These are phyloP conservation scores for Aspergillus panamensis DNA, from an alignment of 495 filamentous ascomycete species.

Conservation along the genomic window DNA sequence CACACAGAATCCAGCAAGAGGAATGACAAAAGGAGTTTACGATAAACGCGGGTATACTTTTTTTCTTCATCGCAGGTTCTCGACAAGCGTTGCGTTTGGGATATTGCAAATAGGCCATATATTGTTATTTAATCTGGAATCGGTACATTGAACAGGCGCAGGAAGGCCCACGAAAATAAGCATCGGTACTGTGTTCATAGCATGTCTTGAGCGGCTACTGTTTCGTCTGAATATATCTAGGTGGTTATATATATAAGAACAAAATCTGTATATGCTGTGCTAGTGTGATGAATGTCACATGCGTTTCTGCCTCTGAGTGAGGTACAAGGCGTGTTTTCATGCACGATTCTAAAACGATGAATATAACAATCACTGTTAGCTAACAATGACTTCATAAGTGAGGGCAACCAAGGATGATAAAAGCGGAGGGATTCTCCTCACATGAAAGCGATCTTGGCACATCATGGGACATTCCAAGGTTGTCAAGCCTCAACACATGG, in stretches of 20 bases:
- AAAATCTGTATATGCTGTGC: background rate
- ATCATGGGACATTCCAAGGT: too few relatives aligned
- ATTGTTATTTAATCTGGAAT: slow-evolving; percentile 3
- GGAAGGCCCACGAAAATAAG: background rate
- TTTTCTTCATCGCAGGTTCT: slow-evolving; percentile 3
- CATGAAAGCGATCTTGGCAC: too few relatives aligned
- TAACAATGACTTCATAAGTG: too few relatives aligned
- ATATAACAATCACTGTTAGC: too few relatives aligned
- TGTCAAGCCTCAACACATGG: too few relatives aligned
- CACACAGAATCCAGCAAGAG: background rate
- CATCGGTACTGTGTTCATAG: background rate
- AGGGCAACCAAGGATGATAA: too few relatives aligned
- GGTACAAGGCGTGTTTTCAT: too few relatives aligned
- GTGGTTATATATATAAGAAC: background rate
- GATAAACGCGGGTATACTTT: slow-evolving; percentile 8
- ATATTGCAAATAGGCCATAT: background rate
- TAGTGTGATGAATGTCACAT: background rate
- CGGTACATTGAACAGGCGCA: slow-evolving; percentile 7
- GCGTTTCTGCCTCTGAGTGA: too few relatives aligned
- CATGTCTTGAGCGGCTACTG: background rate
- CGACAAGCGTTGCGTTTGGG: slow-evolving; percentile 1
- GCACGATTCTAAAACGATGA: too few relatives aligned
- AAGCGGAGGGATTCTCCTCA: too few relatives aligned
- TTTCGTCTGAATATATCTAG: background rate
- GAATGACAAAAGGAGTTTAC: slow-evolving; percentile 12